Conservation (phyloP, 805 yeast genomes). For the Helenozyma rhizophorensis region DNA sequence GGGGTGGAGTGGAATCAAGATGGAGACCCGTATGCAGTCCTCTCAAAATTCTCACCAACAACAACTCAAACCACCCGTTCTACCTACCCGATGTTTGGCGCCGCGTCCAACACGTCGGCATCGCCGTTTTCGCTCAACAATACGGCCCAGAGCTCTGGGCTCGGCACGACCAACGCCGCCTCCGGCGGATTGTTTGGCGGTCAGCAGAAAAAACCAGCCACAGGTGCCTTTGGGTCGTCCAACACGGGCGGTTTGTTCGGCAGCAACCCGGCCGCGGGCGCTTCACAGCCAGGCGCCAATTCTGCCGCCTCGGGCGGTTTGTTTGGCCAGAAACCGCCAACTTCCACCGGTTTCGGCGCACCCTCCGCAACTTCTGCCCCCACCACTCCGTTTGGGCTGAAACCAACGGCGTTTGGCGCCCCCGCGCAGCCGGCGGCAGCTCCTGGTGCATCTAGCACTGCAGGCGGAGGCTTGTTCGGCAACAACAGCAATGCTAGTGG, state of each 20-base stretch:
- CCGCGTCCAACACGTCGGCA: too few species aligned
- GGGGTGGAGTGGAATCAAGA: too few species aligned
- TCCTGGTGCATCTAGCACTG: slow-evolving; percentile 4
- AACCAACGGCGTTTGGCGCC: slow-evolving; percentile 17
- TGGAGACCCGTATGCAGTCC: too few species aligned
- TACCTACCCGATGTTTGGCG: too few species aligned
- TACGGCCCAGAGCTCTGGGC: too few species aligned
- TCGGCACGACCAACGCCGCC: not conserved
- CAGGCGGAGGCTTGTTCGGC: slow-evolving; percentile 22
- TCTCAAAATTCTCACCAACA: slow-evolving; percentile 3
- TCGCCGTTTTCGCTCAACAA: too few species aligned
- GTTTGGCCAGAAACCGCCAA: slow-evolving; percentile 18
- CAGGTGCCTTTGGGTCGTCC: slow-evolving; percentile 2
- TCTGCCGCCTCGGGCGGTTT: slow-evolving; percentile 15
- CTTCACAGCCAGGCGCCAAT: not conserved
- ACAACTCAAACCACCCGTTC: not conserved
- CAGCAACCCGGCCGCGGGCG: not conserved
- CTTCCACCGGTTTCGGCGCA: not conserved
- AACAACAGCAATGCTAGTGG: slow-evolving; percentile 6
- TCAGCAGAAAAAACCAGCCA: slow-evolving; percentile 3
- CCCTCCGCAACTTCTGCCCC: slow-evolving; percentile 3
- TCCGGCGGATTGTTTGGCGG: slow-evolving; percentile 11
- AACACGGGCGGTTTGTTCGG: slow-evolving; percentile 11
- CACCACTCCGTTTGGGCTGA: slow-evolving; percentile 1
- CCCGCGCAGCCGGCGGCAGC: slow-evolving; percentile 1